Evolutionary conservation across 1,284 basidiomycete species (phyloP), one percentile per base, ranked within the genome.

Genomic region (Cystobasidium sp.): DNA sequence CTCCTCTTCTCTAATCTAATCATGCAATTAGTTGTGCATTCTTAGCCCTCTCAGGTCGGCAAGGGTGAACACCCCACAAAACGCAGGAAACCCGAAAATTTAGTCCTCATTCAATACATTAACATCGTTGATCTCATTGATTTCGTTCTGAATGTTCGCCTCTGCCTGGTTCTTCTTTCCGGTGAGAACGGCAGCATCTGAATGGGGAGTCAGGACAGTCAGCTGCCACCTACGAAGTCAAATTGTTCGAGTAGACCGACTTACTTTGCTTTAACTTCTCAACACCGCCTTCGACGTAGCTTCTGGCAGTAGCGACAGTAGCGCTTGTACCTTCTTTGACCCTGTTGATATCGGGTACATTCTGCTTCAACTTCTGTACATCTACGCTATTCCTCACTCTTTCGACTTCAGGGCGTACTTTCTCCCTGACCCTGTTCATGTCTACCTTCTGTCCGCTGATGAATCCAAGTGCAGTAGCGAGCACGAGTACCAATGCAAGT

Each of bases 291-390:
- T 31, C 31, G 31, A 31, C 31, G 31, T 31, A 31, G 31, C 31
- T 31, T 31, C 31, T 31, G 31, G 31, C 31, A 31, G 31, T 31
- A 31, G 31, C 31, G 31, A 31, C 31, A 31, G 31, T n/a, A 1
- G 43, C n/a, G 39, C 43, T 59, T 18, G 43, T 43, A 41, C 56
- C 43, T n/a, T 59, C 56, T n/a, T 59, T 59, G 18, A 59, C 6
- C 39, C 43, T 59, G 18, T 59, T 59, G 37, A 59, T 41, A 59
- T 59, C 56, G 43, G 56, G 56, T 6, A 59, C 56, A 43, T 41
- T 59, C 3, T 43, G 37, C 18, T 59, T 59, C 56, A 59, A 41
- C 20, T 41, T 59, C 31, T 59, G 56, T 18, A 59, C n/a, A 41
- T 59, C 56, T 39, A 59, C n/a, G 22, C n/a, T 59, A 18, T 43